Base-by-base conservation (phyloP, 129 eudicot species). In the Ambrosia artemisiifolia region DNA sequence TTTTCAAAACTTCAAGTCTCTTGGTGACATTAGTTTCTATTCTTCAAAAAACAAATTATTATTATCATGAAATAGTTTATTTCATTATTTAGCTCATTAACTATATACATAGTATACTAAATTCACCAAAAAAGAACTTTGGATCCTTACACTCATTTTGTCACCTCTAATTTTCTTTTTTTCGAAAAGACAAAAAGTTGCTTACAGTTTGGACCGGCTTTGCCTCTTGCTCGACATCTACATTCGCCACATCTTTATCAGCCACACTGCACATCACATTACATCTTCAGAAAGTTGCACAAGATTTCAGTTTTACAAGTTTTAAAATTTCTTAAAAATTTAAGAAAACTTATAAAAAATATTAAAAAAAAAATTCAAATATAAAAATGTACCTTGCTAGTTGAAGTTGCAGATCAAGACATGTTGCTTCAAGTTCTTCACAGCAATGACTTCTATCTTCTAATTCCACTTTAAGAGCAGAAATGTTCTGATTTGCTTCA, bases 331-430 rank as follows among this genome's bases (percentile, higher is more conserved):
- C 34, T 19, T 55, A 19, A 9, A 7, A 13, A 1, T 32, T 13
- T 30, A 1, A 7, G 10, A 40, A 40, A 54, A 40, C 9, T 75
- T 51, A 5, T 17, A 24, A 24, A n/a, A n/a, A n/a, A n/a, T n/a
- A n/a, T n/a, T n/a, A n/a, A n/a, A n/a, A n/a, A n/a, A n/a, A n/a
- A n/a, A n/a, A n/a, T n/a, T n/a, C n/a, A n/a, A n/a, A n/a, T n/a
- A n/a, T n/a, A n/a, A n/a, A n/a, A 46, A 6, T 19, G 78, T 83
- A 90, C 99, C 92, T 94, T 66, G 90, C 96, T 19, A 90, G 84
- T 75, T 90, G 99, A 55, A 94, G 93, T 67, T 88, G 96, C 70
- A 94, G 91, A 77, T 94, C 99, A 1, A 94, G 88, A 72, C 97
- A 94, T 3, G 99, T 86, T 65, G 88, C 83, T 80, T 94, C 97